These are phyloP conservation scores for Puccinia polysora DNA, from an alignment of 1,284 basidiomycete species.

Conservation along the genomic window DNA sequence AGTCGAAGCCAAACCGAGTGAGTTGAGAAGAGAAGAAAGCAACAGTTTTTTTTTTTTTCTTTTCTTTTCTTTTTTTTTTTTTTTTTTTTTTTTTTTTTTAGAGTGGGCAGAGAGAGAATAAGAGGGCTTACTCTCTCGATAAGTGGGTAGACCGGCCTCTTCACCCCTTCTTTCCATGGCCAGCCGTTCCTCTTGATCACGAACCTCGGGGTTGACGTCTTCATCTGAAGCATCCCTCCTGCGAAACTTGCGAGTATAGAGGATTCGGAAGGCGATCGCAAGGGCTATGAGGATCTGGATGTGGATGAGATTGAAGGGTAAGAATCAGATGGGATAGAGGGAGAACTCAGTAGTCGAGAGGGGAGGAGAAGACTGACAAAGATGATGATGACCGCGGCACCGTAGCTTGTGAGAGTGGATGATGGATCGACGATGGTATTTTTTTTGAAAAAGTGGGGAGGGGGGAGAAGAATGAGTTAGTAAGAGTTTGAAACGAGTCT, in stretches of 20 bases:
- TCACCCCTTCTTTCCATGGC: conserved; percentile 37
- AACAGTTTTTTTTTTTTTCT: too few relatives aligned
- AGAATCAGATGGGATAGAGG: not conserved
- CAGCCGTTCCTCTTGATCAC: conserved; percentile 24
- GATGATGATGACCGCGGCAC: conserved; percentile 26
- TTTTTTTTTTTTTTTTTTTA: not conserved
- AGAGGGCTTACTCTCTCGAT: conserved; percentile 30
- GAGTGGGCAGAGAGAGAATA: not conserved
- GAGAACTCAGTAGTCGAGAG: not conserved
- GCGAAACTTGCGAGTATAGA: conserved; percentile 24
- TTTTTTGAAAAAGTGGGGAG: too few relatives aligned
- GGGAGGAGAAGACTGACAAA: conserved; percentile 16
- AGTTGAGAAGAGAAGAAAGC: not conserved
- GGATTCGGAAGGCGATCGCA: conserved; percentile 13
- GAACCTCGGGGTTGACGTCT: not conserved
- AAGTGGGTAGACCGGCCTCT: conserved; percentile 35
- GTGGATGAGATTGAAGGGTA: not conserved
- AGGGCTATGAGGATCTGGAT: conserved; percentile 16
- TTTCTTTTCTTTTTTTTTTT: not conserved
- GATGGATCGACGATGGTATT: not conserved
- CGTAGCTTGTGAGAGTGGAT: conserved; percentile 5
- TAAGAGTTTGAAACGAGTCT: too few relatives aligned
- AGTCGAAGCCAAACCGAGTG: not conserved
- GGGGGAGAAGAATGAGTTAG: too few relatives aligned
- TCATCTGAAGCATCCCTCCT: not conserved